Conservation (phyloP, 345 rosid species). For the Lepidium aucheri region DNA sequence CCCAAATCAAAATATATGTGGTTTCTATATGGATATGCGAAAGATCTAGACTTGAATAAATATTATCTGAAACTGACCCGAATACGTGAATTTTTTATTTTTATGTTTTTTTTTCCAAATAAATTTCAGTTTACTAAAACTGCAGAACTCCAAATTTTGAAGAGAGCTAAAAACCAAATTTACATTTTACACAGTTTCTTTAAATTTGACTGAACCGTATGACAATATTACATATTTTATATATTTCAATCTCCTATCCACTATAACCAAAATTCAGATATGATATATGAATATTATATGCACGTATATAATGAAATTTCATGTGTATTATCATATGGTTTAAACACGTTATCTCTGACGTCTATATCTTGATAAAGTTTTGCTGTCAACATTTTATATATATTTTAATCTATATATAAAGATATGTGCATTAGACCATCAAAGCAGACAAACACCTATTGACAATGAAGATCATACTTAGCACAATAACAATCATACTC, state of each 20-base stretch:
- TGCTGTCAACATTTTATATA: not conserved
- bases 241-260: not conserved
- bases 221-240: not conserved
- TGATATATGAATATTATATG: not conserved
- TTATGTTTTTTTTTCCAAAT: too few relatives aligned
- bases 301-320: not conserved
- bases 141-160: not conserved
- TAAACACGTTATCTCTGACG: not conserved
- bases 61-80: too few relatives aligned
- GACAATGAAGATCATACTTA: slow-evolving; percentile 13
- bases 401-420: not conserved
- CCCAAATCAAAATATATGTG: too few relatives aligned
- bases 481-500: not conserved
- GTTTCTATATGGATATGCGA: too few relatives aligned
- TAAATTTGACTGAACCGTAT: too few relatives aligned
- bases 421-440: not conserved
- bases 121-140: not conserved
- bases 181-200: too few relatives aligned
- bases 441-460: not conserved
- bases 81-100: too few relatives aligned
- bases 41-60: too few relatives aligned
- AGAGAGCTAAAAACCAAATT: not conserved
- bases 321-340: not conserved
- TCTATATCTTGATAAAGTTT: not conserved
- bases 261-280: not conserved